Conservation (phyloP, 2,329 filamentous ascomycete genomes). For the Talaromyces sp. region DNA sequence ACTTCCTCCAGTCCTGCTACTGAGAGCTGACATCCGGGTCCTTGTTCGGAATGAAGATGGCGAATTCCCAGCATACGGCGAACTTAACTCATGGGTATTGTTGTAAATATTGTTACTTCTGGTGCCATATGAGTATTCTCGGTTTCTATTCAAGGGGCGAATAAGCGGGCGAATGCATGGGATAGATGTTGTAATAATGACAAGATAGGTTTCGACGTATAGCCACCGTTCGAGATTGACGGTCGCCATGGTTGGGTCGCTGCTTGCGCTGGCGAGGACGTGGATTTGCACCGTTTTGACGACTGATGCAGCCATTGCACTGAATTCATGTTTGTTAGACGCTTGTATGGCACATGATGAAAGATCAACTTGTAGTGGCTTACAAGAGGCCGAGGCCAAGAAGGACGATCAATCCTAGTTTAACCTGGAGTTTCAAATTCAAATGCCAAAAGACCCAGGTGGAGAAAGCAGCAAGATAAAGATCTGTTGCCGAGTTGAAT, state of each 20-base stretch:
- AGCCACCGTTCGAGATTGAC: conserved; percentile 22
- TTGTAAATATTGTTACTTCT: not conserved
- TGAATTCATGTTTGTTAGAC: conserved; percentile 1
- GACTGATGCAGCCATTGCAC: conserved; percentile 23
- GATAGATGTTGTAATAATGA: conserved; percentile 27
- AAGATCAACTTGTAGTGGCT: conserved; percentile 5
- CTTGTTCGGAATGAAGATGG: not conserved
- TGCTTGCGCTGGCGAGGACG: conserved; percentile 9
- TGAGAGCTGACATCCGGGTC: not conserved
- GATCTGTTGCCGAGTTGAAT: conserved; percentile 23
- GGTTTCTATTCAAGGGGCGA: not conserved
- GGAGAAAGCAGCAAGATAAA: conserved; percentile 25
- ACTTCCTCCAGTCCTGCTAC: not conserved
- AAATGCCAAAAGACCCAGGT: conserved; percentile 28
- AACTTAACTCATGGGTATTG: not conserved
- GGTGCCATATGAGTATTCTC: not conserved
- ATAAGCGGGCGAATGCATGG: conserved; percentile 23
- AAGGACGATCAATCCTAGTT: conserved; percentile 22
- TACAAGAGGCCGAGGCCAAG: conserved; percentile 28
- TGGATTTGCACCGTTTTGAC: conserved; percentile 19
- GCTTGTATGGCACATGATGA: not conserved
- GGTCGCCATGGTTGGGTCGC: conserved; percentile 18
- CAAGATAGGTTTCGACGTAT: conserved; percentile 23
- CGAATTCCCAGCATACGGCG: not conserved
- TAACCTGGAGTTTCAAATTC: conserved; percentile 24